phyloP scores from a whole-genome alignment of 2,329 filamentous ascomycete species.

The Emmonsiellopsis sp. region DNA sequence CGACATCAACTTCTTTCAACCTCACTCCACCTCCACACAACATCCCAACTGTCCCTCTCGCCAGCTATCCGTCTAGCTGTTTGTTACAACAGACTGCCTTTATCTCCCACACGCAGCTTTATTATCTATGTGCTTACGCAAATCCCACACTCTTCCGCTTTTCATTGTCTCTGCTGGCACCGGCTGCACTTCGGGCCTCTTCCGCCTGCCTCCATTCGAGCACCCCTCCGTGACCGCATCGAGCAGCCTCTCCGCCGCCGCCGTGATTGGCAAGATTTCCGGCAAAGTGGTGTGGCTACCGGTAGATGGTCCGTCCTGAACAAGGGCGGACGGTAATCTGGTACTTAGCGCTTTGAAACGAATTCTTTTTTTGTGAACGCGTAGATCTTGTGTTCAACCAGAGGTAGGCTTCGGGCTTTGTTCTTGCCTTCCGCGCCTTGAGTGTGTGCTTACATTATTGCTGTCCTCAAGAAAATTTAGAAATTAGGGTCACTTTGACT shows the following conservation, averaged over 20 bases:
- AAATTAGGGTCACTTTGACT: neutral
- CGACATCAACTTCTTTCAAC: neutral
- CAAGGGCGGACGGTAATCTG: constrained; percentile 43
- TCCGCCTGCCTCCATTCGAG: constrained; percentile 4
- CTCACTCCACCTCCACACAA: too few species aligned
- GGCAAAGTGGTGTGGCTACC: constrained; percentile 37
- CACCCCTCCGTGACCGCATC: constrained; percentile 10
- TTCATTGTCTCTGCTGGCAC: constrained; percentile 17
- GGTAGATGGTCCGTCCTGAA: constrained; percentile 44
- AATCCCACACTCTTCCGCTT: constrained; percentile 16
- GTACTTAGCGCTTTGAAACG: constrained; percentile 9
- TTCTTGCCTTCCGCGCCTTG: neutral
- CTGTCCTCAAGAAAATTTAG: neutral
- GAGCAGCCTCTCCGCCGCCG: constrained; percentile 7
- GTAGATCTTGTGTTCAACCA: neutral
- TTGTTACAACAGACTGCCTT: neutral
- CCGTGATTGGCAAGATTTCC: constrained; percentile 13
- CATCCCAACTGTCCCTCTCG: too few species aligned
- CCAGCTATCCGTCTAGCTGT: too few species aligned
- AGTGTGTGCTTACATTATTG: neutral
- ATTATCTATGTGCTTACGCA: constrained; percentile 17
- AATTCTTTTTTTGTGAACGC: constrained; percentile 4
- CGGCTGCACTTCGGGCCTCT: constrained; percentile 12
- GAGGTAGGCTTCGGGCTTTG: neutral
- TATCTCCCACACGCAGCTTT: neutral